Percentiles rank a stretch among this genome's conserved stretches.
Conservation (phyloP, 148 eudicot species). For the Camellia granthamiana region DNA sequence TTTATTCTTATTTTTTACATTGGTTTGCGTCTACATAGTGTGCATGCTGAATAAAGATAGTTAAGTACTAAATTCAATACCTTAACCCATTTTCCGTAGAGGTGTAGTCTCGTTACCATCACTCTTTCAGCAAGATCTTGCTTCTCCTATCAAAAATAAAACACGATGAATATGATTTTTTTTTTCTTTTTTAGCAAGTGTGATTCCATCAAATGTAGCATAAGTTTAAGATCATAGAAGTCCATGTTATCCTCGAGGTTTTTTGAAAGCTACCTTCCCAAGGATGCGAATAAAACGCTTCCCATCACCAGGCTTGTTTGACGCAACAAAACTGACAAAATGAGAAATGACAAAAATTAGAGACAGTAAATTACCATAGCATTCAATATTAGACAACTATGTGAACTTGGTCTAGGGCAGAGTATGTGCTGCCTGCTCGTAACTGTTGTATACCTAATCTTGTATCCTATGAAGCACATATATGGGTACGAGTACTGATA, state of each 20-base stretch:
- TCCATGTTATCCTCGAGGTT: neutral
- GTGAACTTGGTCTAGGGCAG: neutral
- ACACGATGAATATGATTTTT: neutral
- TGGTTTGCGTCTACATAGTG: neutral
- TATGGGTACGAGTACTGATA: too few relatives aligned
- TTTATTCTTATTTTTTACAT: neutral
- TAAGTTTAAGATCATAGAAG: neutral
- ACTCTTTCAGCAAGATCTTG: slow-evolving; percentile 92
- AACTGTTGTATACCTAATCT: neutral
- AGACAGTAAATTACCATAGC: neutral
- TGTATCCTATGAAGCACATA: too few relatives aligned
- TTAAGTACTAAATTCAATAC: slow-evolving; percentile 25
- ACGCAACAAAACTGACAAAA: slow-evolving; percentile 51
- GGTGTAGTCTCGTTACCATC: slow-evolving; percentile 89
- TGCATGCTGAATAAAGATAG: neutral
- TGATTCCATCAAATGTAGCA: neutral
- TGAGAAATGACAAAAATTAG: neutral
- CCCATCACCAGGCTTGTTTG: slow-evolving; percentile 77
- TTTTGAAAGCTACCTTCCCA: slow-evolving; percentile 45
- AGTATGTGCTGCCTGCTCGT: neutral
- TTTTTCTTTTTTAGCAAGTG: neutral
- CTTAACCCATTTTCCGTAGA: slow-evolving; percentile 94
- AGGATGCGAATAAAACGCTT: slow-evolving; percentile 74
- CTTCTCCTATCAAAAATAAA: slow-evolving; percentile 51
- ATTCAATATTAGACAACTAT: neutral